Base-by-base conservation (phyloP, 192 early-diverging fungal species). In the Allomyces arbusculus region DNA sequence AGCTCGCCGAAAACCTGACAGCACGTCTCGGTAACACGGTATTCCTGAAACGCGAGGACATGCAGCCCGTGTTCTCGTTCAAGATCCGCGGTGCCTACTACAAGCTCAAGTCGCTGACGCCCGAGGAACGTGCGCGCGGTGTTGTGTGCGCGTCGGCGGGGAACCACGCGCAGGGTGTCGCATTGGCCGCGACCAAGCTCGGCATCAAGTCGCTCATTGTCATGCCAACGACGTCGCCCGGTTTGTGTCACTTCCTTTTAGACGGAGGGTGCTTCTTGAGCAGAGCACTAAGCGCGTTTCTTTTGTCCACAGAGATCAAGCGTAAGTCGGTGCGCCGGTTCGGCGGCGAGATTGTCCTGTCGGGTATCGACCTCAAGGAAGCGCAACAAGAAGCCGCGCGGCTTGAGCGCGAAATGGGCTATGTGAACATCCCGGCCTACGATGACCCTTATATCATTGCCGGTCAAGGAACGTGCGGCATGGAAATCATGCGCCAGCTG, bases 371-470 rank as follows among this genome's bases (percentile, higher is more conserved):
- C 67, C 97, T 99, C 76, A 93, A 97, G 69, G 92, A 91, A 69
- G 91, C 93, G 66, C 96, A 96, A 75, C 66, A 67, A 0, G 91
- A 96, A 72, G 90, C 90, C 74, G 76, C 75, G 66, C 74, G 91
- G 44, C 75, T 98, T 62, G 75, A 77, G 9, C 71, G 77, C 63
- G 67, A 88, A 23, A 77, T 87, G 24, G 84, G 89, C 14, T 82
- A 87, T 55, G 89, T 86, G 65, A 89, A 96, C 73, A 95, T 99
- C 69, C 95, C 92, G 19, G 95, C 96, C 8, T 99, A 91, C 73
- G 94, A 99, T 74, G 94, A 97, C 67, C 96, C 94, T 7, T 86
- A 89, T 70, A 94, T 99, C 23, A 97, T 97, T 74, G 96, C 96
- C n/a, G 96, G 96, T 4, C 96, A 99, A 77, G 96, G 95, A 44